Evolutionary conservation across 306 rosid genomes (phyloP).

Genomic region (Prunus davidiana): DNA sequence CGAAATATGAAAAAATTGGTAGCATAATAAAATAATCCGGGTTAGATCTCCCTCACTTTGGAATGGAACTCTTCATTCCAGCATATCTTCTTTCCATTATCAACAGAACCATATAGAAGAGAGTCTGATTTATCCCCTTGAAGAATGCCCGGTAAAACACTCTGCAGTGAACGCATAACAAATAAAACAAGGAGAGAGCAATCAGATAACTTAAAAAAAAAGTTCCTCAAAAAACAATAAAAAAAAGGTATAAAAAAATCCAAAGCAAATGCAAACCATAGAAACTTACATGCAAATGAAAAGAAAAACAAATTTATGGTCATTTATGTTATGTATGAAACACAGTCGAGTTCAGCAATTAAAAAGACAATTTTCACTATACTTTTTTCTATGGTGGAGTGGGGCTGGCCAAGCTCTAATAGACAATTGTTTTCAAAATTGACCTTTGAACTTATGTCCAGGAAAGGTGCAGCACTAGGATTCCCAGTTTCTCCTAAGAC

Average conservation of each 20-base stretch:
- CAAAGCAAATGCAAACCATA: not conserved
- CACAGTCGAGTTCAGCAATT: not conserved
- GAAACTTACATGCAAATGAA: not conserved
- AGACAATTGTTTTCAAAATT: not conserved
- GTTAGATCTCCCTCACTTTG: slow-evolving; percentile 53
- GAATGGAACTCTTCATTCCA: slow-evolving; percentile 98
- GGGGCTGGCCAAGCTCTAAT: not conserved
- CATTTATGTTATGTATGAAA: not conserved
- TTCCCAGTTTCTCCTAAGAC: not conserved
- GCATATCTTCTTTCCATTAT: slow-evolving; percentile 94
- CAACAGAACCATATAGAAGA: slow-evolving; percentile 96
- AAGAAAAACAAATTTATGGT: not conserved
- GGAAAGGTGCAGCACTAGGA: not conserved
- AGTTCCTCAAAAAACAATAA: not conserved
- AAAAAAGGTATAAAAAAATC: not conserved
- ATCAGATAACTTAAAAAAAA: not conserved
- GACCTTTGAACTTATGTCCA: not conserved
- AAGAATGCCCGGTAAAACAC: slow-evolving; percentile 98
- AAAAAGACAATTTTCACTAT: not conserved
- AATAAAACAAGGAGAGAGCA: not conserved
- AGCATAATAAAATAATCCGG: slow-evolving; percentile 13
- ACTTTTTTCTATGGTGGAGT: not conserved
- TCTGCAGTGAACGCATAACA: slow-evolving; percentile 47
- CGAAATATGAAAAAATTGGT: slow-evolving; percentile 11
- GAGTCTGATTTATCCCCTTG: slow-evolving; percentile 99